A percentile compares a stretch with the other conserved stretches of the same genome.
Evolutionary conservation across 805 yeast species (phyloP).

Genomic region (Lachancea sp.): DNA sequence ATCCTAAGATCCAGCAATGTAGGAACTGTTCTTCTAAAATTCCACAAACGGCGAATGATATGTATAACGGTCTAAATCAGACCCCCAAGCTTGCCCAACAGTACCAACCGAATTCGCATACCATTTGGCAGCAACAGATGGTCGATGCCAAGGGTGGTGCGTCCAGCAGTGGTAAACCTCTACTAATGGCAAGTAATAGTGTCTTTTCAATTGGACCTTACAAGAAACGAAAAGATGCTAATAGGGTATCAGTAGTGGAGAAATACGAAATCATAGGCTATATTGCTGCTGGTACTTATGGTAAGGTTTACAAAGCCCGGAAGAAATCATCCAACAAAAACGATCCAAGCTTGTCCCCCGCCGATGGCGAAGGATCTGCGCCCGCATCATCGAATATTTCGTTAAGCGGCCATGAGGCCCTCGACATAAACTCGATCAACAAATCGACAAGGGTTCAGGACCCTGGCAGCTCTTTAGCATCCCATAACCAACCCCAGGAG

Average conservation of each 20-base stretch:
- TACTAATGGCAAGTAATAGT: slow-evolving; percentile 48
- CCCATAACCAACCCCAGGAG: slow-evolving; percentile 3
- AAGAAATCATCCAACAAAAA: slow-evolving; percentile 31
- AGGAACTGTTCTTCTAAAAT: neutral
- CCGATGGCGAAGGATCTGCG: slow-evolving; percentile 9
- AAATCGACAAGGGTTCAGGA: slow-evolving; percentile 12
- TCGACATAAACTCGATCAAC: slow-evolving; percentile 12
- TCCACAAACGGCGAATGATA: neutral
- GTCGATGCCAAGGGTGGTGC: slow-evolving; percentile 11
- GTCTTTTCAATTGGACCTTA: slow-evolving; percentile 55
- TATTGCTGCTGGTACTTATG: slow-evolving; percentile 98
- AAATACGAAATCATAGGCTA: slow-evolving; percentile 87
- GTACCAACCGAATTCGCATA: slow-evolving; percentile 2
- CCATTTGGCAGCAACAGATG: slow-evolving; percentile 10
- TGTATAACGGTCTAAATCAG: slow-evolving; percentile 10
- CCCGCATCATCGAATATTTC: slow-evolving; percentile 3
- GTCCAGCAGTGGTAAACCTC: slow-evolving; percentile 33
- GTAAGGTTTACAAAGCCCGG: slow-evolving; percentile 90
- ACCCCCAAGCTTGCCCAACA: slow-evolving; percentile 5
- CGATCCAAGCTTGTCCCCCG: neutral
- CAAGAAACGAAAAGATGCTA: slow-evolving; percentile 54
- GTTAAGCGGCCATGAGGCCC: slow-evolving; percentile 15
- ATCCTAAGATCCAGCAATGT: neutral
- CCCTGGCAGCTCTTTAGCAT: neutral
- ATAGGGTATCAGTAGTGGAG: slow-evolving; percentile 68